Percentiles rank a stretch among this genome's conserved stretches.
These are phyloP conservation scores for Debaryomyces tyrocola DNA, from an alignment of 805 yeast species.

Conservation along the genomic window DNA sequence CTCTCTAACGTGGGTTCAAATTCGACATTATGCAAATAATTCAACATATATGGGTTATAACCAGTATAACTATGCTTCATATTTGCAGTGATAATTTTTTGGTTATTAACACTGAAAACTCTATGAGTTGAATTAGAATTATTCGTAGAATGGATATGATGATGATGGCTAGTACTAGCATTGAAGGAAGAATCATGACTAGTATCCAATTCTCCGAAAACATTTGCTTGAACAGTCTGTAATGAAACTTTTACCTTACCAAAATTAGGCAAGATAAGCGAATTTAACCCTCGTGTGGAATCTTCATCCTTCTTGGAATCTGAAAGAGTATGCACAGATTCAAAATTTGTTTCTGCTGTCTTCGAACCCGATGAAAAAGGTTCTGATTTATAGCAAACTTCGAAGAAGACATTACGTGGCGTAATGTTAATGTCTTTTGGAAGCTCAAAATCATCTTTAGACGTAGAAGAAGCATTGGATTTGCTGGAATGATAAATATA, in stretches of 20 bases:
- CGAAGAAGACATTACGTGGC: conserved; percentile 40
- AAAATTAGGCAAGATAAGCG: conserved; percentile 30
- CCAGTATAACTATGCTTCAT: conserved; percentile 67
- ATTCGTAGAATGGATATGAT: conserved; percentile 13
- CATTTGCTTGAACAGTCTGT: conserved; percentile 42
- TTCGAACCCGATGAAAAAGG: conserved; percentile 20
- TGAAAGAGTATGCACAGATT: conserved; percentile 2
- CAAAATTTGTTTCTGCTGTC: conserved; percentile 21
- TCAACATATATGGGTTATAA: conserved; percentile 58
- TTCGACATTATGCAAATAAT: conserved; percentile 51
- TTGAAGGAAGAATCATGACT: conserved; percentile 17
- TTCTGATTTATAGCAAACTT: conserved; percentile 38
- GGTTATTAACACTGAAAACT: conserved; percentile 31
- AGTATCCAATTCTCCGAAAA: conserved; percentile 45
- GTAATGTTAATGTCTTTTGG: conserved; percentile 11
- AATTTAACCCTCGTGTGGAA: conserved; percentile 7
- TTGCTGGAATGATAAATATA: conserved; percentile 63
- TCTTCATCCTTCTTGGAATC: conserved; percentile 4
- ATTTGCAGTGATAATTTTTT: conserved; percentile 31
- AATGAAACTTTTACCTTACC: conserved; percentile 34
- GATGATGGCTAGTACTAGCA: conserved; percentile 2
- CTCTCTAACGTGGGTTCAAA: conserved; percentile 60
- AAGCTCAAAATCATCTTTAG: conserved; percentile 2
- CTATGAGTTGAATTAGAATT: conserved; percentile 30
- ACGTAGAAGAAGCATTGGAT: background rate